Percentiles rank a stretch among this genome's conserved stretches.
These are phyloP conservation scores for Clarkia xantiana DNA, from an alignment of 345 rosid species.

Conservation along the genomic window DNA sequence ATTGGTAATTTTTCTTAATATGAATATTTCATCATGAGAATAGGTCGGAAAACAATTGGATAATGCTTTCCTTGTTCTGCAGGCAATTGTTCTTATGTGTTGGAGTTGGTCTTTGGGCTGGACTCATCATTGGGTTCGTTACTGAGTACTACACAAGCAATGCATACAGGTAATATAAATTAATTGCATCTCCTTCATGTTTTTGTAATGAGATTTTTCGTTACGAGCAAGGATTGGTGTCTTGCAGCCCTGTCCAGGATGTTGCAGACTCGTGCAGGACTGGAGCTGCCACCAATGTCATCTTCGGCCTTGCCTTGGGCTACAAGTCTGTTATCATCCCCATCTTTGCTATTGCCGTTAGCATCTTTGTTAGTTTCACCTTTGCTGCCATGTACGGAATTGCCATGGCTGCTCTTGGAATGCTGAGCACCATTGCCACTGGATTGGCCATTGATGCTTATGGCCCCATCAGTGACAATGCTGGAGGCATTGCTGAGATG, in stretches of 20 bases:
- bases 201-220: background rate
- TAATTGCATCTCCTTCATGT: background rate
- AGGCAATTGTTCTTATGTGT: constrained; percentile 13
- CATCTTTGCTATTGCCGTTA: constrained; percentile 25
- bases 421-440: constrained; percentile 35
- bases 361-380: constrained; percentile 28
- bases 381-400: constrained; percentile 35
- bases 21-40: too few species aligned
- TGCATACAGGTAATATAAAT: constrained; percentile 6
- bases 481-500: constrained; percentile 42
- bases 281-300: constrained; percentile 34
- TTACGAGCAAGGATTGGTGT: background rate
- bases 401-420: constrained; percentile 32
- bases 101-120: constrained; percentile 14
- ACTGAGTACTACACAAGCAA: constrained; percentile 13
- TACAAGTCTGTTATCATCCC: constrained; percentile 34
- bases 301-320: constrained; percentile 34
- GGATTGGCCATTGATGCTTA: constrained; percentile 33
- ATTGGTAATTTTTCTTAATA: constrained; percentile 1
- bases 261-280: constrained; percentile 34
- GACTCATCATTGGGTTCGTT: constrained; percentile 11
- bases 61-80: background rate
- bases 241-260: constrained; percentile 32
- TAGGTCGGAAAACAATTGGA: too few species aligned
- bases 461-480: constrained; percentile 36